Evolutionary conservation across 106 monocot species (phyloP).

Genomic region (Platanthera zijinensis): DNA sequence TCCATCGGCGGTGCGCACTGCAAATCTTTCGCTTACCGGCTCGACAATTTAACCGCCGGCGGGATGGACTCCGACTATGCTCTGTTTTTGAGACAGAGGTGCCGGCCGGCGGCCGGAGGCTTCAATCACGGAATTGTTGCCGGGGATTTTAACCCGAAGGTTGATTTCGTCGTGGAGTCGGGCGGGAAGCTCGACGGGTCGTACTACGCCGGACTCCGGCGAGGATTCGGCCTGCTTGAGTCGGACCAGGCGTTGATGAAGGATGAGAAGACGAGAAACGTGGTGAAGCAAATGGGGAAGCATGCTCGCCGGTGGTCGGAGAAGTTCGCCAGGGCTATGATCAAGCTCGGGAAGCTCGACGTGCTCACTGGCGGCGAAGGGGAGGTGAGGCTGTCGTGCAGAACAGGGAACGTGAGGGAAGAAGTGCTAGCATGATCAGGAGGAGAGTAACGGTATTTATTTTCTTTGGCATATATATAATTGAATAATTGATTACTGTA

Average conservation of each 20-base stretch:
- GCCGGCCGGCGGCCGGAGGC: background rate
- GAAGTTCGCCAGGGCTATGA: conserved; percentile 32
- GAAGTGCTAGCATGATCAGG: background rate
- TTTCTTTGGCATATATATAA: too few relatives aligned
- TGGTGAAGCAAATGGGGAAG: conserved; percentile 7
- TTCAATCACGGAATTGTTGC: background rate
- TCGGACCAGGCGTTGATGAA: conserved; percentile 30
- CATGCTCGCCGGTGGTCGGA: conserved; percentile 1
- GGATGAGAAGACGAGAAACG: conserved; percentile 6
- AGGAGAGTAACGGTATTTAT: background rate
- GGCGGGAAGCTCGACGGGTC: conserved; percentile 9
- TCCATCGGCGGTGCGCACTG: conserved; percentile 47
- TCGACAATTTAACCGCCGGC: conserved; percentile 17
- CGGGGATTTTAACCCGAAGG: background rate
- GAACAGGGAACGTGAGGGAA: background rate
- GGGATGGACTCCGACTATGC: conserved; percentile 2
- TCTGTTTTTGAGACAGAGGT: conserved; percentile 10
- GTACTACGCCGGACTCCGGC: conserved; percentile 30
- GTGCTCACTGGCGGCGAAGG: conserved; percentile 27
- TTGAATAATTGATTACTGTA: too few relatives aligned
- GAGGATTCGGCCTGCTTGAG: conserved; percentile 20
- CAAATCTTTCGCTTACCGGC: conserved; percentile 16
- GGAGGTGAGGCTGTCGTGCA: conserved; percentile 37
- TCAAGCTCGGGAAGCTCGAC: conserved; percentile 25
- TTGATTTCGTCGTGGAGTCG: background rate